Conservation (phyloP, 495 filamentous ascomycete genomes). For the Aspergillus taichungensis region DNA sequence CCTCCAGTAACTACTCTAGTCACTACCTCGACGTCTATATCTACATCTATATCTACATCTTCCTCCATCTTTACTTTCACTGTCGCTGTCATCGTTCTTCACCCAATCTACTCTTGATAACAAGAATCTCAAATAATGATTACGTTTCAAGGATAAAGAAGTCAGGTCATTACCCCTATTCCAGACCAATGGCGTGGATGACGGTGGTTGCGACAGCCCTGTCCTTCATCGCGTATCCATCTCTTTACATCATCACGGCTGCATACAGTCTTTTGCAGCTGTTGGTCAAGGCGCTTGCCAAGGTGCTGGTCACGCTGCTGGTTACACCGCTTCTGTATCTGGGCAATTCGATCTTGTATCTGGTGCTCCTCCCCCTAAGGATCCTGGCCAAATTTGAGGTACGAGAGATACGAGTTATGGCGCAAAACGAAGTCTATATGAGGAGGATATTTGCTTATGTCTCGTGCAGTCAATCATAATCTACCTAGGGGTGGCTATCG, state of each 20-base stretch:
- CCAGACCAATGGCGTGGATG: constrained; percentile 17
- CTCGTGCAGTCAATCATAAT: constrained; percentile 51
- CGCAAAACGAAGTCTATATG: not conserved
- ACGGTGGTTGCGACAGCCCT: constrained; percentile 15
- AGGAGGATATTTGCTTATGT: constrained; percentile 17
- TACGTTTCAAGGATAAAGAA: too few species aligned
- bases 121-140: too few species aligned
- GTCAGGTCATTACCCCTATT: not conserved
- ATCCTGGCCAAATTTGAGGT: constrained; percentile 58
- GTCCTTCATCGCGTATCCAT: constrained; percentile 27
- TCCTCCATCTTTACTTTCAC: too few species aligned
- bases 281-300: too few species aligned
- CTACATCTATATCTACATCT: not conserved
- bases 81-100: too few species aligned
- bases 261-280: too few species aligned
- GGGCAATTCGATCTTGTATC: constrained; percentile 23
- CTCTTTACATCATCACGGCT: constrained; percentile 13
- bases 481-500: constrained; percentile 50
- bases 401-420: constrained; percentile 9
- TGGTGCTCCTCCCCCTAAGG: constrained; percentile 29
- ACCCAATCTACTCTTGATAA: too few species aligned
- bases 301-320: constrained; percentile 16
- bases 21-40: not conserved
- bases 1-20: too few species aligned
- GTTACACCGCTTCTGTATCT: constrained; percentile 40